phyloP scores from a whole-genome alignment of 495 filamentous ascomycete genomes.

The Hapsidospora chrysogenum region DNA sequence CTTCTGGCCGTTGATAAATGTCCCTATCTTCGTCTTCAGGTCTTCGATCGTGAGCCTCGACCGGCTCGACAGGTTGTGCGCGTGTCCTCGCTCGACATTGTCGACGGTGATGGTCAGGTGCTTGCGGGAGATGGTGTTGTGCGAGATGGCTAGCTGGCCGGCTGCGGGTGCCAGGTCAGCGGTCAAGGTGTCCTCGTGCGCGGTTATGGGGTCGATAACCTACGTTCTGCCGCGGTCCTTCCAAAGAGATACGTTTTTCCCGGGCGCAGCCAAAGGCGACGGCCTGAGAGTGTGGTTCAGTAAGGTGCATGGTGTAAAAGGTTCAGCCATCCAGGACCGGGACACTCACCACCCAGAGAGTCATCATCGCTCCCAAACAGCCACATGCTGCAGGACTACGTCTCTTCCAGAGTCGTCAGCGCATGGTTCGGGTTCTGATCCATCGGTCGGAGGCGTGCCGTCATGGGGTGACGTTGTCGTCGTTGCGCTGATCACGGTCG shows the following conservation, averaged over 20 bases:
- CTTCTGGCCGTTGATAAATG: conserved; percentile 52
- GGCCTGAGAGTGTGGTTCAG: conserved; percentile 28
- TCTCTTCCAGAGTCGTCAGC: neutral
- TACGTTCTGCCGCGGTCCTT: conserved; percentile 36
- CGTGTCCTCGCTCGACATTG: conserved; percentile 46
- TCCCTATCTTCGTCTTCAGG: conserved; percentile 63
- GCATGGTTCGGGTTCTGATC: neutral
- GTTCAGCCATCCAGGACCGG: conserved; percentile 1
- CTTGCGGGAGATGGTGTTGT: conserved; percentile 74
- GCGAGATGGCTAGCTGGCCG: conserved; percentile 43
- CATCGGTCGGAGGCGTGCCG: no score
- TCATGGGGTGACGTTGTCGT: neutral
- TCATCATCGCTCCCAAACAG: conserved; percentile 39
- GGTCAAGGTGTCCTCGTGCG: conserved; percentile 1
- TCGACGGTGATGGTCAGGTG: conserved; percentile 68
- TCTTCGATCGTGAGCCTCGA: conserved; percentile 51
- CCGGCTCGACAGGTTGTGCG: conserved; percentile 42
- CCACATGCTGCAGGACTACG: conserved; percentile 30
- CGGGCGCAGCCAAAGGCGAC: conserved; percentile 65
- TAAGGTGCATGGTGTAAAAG: neutral
- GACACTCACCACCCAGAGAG: conserved; percentile 24
- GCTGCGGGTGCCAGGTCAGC: conserved; percentile 14
- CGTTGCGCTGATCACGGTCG: neutral
- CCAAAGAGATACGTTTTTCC: conserved; percentile 72
- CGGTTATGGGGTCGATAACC: conserved; percentile 2